These are phyloP conservation scores for Sophora flavescens DNA, from an alignment of 306 rosid genomes.

Conservation along the genomic window DNA sequence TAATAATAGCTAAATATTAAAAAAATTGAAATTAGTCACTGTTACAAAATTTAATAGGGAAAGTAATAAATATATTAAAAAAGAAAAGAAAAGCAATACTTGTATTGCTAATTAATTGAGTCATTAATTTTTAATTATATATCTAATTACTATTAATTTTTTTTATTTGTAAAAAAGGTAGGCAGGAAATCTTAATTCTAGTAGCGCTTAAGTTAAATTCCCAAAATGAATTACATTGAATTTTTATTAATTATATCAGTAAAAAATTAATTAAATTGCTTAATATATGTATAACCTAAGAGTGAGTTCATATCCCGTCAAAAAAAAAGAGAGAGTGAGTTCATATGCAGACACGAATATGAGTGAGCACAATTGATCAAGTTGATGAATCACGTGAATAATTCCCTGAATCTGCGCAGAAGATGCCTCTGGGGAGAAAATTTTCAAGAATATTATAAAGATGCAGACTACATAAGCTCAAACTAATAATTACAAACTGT, in stretches of 20 bases:
- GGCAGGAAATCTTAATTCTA: not conserved
- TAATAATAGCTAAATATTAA: no score
- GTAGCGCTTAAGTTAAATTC: no score
- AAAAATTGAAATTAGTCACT: not conserved
- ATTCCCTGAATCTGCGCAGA: conserved; percentile 56
- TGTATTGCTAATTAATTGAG: not conserved
- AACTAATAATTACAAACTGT: conserved; percentile 28
- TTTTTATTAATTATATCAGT: not conserved
- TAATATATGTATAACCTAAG: not conserved
- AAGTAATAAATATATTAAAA: not conserved
- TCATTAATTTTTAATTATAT: not conserved
- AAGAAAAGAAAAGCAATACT: not conserved
- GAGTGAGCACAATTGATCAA: conserved; percentile 21
- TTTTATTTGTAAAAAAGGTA: no score
- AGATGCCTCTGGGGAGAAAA: conserved; percentile 43
- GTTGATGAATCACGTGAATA: conserved; percentile 49
- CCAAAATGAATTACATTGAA: no score
- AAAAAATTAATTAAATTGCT: not conserved
- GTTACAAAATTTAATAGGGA: not conserved
- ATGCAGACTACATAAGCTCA: not conserved
- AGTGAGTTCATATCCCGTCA: no score
- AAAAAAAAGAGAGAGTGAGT: no score
- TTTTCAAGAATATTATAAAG: conserved; percentile 30
- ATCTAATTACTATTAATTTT: no score
- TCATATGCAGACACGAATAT: not conserved